Percentiles rank a stretch among this genome's conserved stretches.
These are phyloP conservation scores for Monosporascus sp. DNA, from an alignment of 2,329 filamentous ascomycete genomes.

Conservation along the genomic window DNA sequence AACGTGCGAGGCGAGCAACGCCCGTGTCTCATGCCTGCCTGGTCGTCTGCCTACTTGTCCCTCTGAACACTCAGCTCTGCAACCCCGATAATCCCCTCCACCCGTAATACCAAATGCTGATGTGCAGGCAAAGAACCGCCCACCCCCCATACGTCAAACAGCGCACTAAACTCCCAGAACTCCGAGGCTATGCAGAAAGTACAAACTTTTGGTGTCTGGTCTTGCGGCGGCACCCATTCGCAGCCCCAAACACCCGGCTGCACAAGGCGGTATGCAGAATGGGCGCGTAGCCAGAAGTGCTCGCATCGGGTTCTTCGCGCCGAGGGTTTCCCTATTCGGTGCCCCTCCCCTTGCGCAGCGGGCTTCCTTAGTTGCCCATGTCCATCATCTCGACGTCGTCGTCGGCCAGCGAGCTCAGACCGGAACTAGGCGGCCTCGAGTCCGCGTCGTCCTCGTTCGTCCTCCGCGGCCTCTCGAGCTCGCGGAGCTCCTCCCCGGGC, in stretches of 20 bases:
- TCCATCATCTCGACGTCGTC: constrained; percentile 36
- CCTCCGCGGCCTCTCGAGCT: constrained; percentile 5
- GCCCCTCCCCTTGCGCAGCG: background rate
- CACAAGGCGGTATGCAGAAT: no score
- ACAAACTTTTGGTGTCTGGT: background rate
- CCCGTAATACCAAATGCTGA: no score
- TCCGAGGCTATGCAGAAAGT: background rate
- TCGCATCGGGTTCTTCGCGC: background rate
- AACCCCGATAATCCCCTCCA: no score
- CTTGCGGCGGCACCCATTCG: background rate
- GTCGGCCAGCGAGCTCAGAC: constrained; percentile 52
- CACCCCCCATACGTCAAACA: background rate
- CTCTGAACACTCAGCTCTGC: no score
- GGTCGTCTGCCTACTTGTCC: no score
- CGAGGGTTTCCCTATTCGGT: background rate
- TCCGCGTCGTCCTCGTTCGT: constrained; percentile 22
- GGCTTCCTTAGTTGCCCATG: constrained; percentile 8
- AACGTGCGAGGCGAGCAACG: no score
- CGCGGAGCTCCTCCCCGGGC: constrained; percentile 6
- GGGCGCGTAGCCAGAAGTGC: background rate
- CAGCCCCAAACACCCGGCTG: background rate
- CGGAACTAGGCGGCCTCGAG: constrained; percentile 46
- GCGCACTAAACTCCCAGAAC: background rate
- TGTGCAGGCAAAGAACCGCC: no score
- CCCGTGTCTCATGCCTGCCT: no score